Base-by-base conservation (phyloP, 352 stramenopile species). In the Pythium folliculosum region DNA sequence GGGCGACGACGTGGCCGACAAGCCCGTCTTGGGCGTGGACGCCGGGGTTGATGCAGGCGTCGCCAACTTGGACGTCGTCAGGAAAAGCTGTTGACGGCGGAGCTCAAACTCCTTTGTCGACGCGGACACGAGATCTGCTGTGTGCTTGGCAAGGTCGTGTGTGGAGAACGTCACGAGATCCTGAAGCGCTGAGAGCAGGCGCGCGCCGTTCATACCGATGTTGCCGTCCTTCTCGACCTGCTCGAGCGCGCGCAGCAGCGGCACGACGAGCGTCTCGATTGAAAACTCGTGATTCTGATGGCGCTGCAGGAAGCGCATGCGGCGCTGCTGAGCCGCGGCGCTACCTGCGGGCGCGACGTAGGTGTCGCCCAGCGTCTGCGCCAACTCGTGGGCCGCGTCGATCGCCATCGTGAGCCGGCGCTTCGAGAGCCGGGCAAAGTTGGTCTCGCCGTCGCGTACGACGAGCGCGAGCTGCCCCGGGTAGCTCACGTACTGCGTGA, bases 391-490 rank as follows among this genome's bases (percentile, higher is more conserved):
- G 19, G 76, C 75, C 22, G 83, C 75, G 44, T 92, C 85, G 9
- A 86, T 63, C 47, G 89, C 84, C 69, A 94, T 86, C 22, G 84
- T 77, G 7, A 96, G 63, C 9, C 85, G 80, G 6, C 82, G 81
- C 69, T 90, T 90, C 5, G 76, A 85, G 48, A 94, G 71, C 9
- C 83, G 75, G 49, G 84, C 81, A 27, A 93, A 96, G 51, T 79
- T 94, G 65, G 75, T 75, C 65, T 96, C 88, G 0, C 86, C 86
- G 58, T 96, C 88, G 53, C 88, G 80, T 47, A 90, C 88, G 37
- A 96, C 86, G 35, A 96, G 71, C 25, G 75, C 69, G 25, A 96
- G 66, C 40, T 96, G 88, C 1, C 88, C 88, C 0, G 88, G 88
- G 53, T 84, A 96, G 38, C 79, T 78, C 61, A 94, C 75, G 37